Base-by-base conservation (phyloP, 805 yeast genomes). In the Starmerella cellae region DNA sequence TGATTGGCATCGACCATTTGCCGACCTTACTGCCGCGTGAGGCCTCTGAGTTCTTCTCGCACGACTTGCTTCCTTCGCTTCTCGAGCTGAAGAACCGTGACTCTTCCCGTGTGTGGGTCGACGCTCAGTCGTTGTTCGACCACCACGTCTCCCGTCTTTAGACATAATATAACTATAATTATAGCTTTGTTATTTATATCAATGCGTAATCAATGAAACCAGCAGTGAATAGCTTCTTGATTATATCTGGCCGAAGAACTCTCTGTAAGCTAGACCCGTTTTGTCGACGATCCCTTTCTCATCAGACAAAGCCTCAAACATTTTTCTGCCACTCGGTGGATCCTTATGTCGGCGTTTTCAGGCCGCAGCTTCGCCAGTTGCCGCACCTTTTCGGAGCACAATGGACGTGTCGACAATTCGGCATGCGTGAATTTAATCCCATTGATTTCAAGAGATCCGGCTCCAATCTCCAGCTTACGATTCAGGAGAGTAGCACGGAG, bases 1-100 rank as follows among this genome's bases (percentile, higher is more conserved):
- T 91, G 36, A 75, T 85, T 54, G 84, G 95, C 16, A 91, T 91
- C 54, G 99, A 91, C 66, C 99, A 91, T 63, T 71, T 91, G 57
- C 99, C 99, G 32, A 79, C 94, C 8, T 67, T 91, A 60, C 71
- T 91, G 51, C 99, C 99, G 57, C 82, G 98, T 67, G 99, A 91
- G 65, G 81, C 97, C 20, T 84, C 95, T 6, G 98, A 91, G 68
- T 77, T 77, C 49, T 91, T 84, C 65, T 74, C 93, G 35, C 72
- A 66, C 48, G 97, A 91, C 64, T 70, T 91, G 60, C 65, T 91
- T 58, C 98, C 99, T 33, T 81, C 93, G 16, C 70, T 91, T 60
- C 72, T 82, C 63, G 77, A 82, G 60, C 71, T 91, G 56, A 87
- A 93, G 55, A 65, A 83, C 50, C 79, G 96, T 65, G 67, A 75